Base-by-base conservation (phyloP, 352 stramenopile species). In the Globisporangium mamillatum region DNA sequence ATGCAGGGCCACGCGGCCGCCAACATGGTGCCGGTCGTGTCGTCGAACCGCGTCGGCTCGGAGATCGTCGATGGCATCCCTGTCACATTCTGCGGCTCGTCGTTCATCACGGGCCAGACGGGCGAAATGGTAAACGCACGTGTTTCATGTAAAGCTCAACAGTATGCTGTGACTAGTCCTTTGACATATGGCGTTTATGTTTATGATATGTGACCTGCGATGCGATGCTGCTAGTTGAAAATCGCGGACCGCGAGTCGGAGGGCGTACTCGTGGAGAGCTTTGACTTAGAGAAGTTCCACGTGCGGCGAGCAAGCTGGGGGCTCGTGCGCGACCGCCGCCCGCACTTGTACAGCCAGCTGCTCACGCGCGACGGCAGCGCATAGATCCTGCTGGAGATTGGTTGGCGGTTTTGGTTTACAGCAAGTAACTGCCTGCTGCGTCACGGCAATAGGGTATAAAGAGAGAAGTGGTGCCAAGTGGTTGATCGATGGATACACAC, bases 41-140 rank as follows among this genome's bases (percentile, higher is more conserved):
- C 88, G 54, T 97, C 89, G 34, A 98, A 98, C 74, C 90, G 92
- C 63, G 88, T 97, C 10, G 92, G 91, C 44, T 71, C 75, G 8
- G 91, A 97, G 69, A 65, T 95, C 9, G 77, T 90, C 48, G 80
- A 97, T 52, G 82, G 86, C 36, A 81, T 91, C 36, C 86, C 88
- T 16, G 86, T 97, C 54, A 94, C 86, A n/a, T 98, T 98, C 68
- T 96, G 94, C 60, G 92, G 92, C 3, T 95, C 86, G 48, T 97
- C 89, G 1, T 98, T 98, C 77, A 97, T 98, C 71, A 93, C 89
- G 22, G 90, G 93, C 22, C 88, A 96, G 63, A 97, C 89, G 16
- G 92, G 92, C 38, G 90, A 95, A 63, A 93, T 97, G 79, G 84
- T 97, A 67, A 41, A 66, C 54, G 66, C 70, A 38, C 9, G 32